Base-by-base conservation (phyloP, 2,329 filamentous ascomycete genomes). In the Podosphaera aphanis region DNA sequence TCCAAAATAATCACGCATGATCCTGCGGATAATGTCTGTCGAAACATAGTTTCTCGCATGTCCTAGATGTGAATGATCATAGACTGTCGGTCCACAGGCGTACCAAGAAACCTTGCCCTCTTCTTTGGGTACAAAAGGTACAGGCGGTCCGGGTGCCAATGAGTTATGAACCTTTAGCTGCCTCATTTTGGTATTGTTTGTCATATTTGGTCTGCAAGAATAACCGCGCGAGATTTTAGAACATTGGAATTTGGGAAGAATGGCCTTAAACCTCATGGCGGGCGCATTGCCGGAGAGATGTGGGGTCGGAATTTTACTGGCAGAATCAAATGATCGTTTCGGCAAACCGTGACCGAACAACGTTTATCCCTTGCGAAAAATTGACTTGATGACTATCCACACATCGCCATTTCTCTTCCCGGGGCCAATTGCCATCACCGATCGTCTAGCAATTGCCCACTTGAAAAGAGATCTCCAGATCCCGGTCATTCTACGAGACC, bases 401-500 rank as follows among this genome's bases (percentile, higher is more conserved):
- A 48, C 43, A n/a, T 93, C 86, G 8, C 79, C 85, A 0, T 95
- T 98, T 55, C 70, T 95, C 35, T 72, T 80, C 45, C 77, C 82
- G 0, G 75, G 77, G 15, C 57, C 67, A 2, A 62, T 64, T 18
- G 77, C 86, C 3, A 65, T 69, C 10, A 64, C 74, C 19, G 70
- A 80, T 53, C 70, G 70, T 2, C 72, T 95, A 39, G 82, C 85
- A 21, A 79, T 95, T 50, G 69, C 94, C 48, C 83, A 93, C 59
- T 72, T 98, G 45, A 88, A 83, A 49, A 79, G 86, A 63, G 86
- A 95, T 62, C 79, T 79, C 50, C 75, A 86, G 51, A 69, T 85
- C 35, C 84, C 88, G 6, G 68, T 85, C 21, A 76, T 82, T 49
- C 71, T 86, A 23, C 68, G 71, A 50, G 65, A 72, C 25, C 68